Conservation (phyloP, 441 rosid species). For the Biscutella auriculata region DNA sequence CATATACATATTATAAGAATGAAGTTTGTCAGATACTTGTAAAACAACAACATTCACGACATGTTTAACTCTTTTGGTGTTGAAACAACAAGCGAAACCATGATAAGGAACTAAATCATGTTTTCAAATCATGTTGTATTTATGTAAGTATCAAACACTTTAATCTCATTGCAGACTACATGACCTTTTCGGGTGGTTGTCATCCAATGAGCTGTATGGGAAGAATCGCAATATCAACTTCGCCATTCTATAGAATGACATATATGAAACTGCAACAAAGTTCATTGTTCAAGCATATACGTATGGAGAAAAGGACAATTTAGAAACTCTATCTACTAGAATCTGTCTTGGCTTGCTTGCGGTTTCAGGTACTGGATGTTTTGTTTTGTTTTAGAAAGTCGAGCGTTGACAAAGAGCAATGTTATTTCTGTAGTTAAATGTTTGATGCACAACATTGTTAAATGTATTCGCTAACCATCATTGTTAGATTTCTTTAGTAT, state of each 20-base stretch:
- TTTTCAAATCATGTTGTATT: conserved; percentile 70
- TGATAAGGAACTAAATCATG: conserved; percentile 80
- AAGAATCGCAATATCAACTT: conserved; percentile 69
- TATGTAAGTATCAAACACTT: conserved; percentile 72
- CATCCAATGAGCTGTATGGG: conserved; percentile 92
- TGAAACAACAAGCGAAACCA: conserved; percentile 89
- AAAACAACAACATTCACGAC: conserved; percentile 67
- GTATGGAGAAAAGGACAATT: conserved; percentile 51
- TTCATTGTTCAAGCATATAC: conserved; percentile 87
- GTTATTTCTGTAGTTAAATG: too few relatives aligned
- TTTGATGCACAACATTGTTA: too few relatives aligned
- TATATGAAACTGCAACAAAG: conserved; percentile 72
- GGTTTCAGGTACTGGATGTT: conserved; percentile 85
- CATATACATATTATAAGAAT: too few relatives aligned
- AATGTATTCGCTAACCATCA: too few relatives aligned
- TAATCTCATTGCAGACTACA: conserved; percentile 77
- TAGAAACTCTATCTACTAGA: conserved; percentile 85
- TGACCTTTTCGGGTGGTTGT: conserved; percentile 81
- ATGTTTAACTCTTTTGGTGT: conserved; percentile 76
- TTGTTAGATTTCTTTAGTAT: too few relatives aligned
- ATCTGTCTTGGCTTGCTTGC: conserved; percentile 89
- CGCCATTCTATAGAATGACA: conserved; percentile 82
- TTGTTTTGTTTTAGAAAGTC: conserved; percentile 68
- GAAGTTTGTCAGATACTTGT: conserved; percentile 61
- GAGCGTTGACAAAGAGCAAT: too few relatives aligned